Percentiles rank a stretch among this genome's conserved stretches.
Evolutionary conservation across 192 early-diverging fungal genomes (phyloP).

Genomic region (Coemansia sp.): DNA sequence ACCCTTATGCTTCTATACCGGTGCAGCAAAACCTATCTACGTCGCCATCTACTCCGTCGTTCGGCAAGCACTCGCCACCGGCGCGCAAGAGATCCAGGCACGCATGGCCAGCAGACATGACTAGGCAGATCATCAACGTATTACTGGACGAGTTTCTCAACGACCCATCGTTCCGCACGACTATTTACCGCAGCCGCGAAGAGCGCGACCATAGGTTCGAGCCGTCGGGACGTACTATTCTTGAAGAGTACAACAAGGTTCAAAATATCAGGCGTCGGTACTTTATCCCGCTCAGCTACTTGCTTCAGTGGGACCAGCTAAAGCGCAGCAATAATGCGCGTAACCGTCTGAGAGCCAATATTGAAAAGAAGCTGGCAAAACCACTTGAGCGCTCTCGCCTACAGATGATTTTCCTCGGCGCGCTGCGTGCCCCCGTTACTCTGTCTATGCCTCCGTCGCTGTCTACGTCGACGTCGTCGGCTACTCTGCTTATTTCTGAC

Average conservation of each 20-base stretch:
- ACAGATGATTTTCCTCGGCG: slow-evolving; percentile 38
- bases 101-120: slow-evolving; percentile 50
- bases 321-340: background rate
- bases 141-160: slow-evolving; percentile 48
- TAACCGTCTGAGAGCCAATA: slow-evolving; percentile 20
- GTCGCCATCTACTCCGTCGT: slow-evolving; percentile 19
- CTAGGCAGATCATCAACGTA: slow-evolving; percentile 51
- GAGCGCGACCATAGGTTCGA: slow-evolving; percentile 48
- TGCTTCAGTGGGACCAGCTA: slow-evolving; percentile 52
- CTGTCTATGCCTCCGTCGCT: background rate
- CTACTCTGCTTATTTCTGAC: background rate
- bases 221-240: slow-evolving; percentile 34
- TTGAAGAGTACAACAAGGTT: slow-evolving; percentile 56
- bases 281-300: slow-evolving; percentile 52
- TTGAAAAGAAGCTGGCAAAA: slow-evolving; percentile 54
- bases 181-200: slow-evolving; percentile 54
- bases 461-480: slow-evolving; percentile 7
- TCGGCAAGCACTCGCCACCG: slow-evolving; percentile 10
- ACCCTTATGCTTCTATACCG: background rate
- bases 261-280: slow-evolving; percentile 48
- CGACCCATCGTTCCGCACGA: slow-evolving; percentile 42
- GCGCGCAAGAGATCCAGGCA: slow-evolving; percentile 51
- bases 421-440: background rate
- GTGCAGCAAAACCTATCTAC: background rate
- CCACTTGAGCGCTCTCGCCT: slow-evolving; percentile 37